A percentile compares a stretch with the other conserved stretches of the same genome.
These are phyloP conservation scores for Xylaria acuta DNA, from an alignment of 495 filamentous ascomycete species.

Conservation along the genomic window DNA sequence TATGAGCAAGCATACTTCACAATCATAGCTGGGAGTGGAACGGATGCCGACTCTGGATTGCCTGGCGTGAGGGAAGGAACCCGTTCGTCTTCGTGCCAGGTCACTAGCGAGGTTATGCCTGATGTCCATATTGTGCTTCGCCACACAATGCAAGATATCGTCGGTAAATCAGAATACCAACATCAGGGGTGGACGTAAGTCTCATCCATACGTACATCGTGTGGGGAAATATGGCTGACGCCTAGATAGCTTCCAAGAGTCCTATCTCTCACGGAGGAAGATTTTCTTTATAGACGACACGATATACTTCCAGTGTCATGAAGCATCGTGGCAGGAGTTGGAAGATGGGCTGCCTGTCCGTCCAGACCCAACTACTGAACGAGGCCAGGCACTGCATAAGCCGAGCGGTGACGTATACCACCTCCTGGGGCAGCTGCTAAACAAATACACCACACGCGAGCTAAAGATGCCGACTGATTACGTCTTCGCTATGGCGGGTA, in stretches of 20 bases:
- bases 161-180: constrained; percentile 26
- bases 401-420: constrained; percentile 27
- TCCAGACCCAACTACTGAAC: constrained; percentile 7
- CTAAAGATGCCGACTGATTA: constrained; percentile 25
- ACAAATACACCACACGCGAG: constrained; percentile 24
- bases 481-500: constrained; percentile 23
- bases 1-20: constrained; percentile 28
- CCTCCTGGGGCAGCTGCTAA: constrained; percentile 23
- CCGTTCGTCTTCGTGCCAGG: constrained; percentile 4
- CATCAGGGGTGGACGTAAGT: constrained; percentile 25
- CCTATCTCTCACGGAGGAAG: constrained; percentile 39
- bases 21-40: constrained; percentile 40
- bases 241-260: constrained; percentile 41
- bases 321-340: constrained; percentile 27
- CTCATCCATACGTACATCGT: background rate
- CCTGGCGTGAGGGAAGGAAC: constrained; percentile 36
- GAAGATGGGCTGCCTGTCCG: constrained; percentile 24
- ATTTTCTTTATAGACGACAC: constrained; percentile 41
- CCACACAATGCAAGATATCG: constrained; percentile 19
- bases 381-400: constrained; percentile 19
- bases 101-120: constrained; percentile 18
- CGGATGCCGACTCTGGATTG: constrained; percentile 37
- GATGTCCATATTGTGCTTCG: constrained; percentile 11
- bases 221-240: constrained; percentile 15
- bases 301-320: constrained; percentile 39